These are phyloP conservation scores for Dactylellina haptotyla DNA, from an alignment of 2,329 filamentous ascomycete species.

Conservation along the genomic window DNA sequence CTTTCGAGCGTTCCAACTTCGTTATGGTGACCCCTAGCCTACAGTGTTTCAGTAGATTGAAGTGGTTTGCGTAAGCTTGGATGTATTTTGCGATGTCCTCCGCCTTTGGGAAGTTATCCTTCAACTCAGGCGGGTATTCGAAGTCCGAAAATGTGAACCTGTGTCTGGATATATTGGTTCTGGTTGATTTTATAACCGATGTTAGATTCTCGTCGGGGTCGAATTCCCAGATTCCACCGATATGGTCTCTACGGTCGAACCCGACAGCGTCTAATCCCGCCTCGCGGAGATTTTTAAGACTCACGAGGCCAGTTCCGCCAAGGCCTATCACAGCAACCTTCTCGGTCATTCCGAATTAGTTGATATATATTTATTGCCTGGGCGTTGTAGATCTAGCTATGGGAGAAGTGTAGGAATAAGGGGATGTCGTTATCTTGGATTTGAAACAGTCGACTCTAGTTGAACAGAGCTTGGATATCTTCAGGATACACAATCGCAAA, in stretches of 20 bases:
- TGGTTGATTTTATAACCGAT: constrained; percentile 59
- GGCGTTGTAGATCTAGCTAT: no score
- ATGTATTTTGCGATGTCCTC: constrained; percentile 31
- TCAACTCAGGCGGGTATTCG: constrained; percentile 26
- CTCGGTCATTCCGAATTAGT: constrained; percentile 3
- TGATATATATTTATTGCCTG: no score
- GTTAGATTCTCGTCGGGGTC: constrained; percentile 62
- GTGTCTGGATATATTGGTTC: constrained; percentile 20
- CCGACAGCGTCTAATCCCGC: constrained; percentile 64
- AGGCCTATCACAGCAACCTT: constrained; percentile 28
- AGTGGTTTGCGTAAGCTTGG: constrained; percentile 19
- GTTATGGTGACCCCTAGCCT: not conserved
- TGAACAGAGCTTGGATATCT: no score
- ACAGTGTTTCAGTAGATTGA: constrained; percentile 10
- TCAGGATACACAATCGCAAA: no score
- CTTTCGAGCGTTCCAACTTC: constrained; percentile 5
- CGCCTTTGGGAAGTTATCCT: constrained; percentile 12
- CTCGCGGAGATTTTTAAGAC: constrained; percentile 63
- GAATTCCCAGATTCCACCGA: constrained; percentile 65
- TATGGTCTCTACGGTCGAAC: constrained; percentile 63
- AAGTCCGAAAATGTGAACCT: constrained; percentile 39
- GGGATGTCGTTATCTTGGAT: no score
- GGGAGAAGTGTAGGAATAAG: no score
- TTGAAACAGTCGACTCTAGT: no score
- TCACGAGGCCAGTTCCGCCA: constrained; percentile 5